Evolutionary conservation across 2,329 filamentous ascomycete genomes (phyloP).

Genomic region (Meredithiella fracta): DNA sequence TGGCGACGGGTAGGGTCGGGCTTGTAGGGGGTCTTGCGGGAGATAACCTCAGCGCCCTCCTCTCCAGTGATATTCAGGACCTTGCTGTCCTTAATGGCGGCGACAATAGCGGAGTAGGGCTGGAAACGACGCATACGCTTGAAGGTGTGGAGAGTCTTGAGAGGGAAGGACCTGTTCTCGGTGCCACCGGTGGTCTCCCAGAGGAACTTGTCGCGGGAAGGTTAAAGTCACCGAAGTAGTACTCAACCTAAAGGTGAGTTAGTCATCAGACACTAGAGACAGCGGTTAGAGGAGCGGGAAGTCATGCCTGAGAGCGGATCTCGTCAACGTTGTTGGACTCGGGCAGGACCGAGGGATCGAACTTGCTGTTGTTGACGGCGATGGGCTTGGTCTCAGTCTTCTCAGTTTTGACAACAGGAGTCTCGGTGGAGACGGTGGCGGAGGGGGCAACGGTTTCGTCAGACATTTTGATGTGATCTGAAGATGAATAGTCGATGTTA

Average conservation of each 20-base stretch:
- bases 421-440: slow-evolving; percentile 15
- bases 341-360: slow-evolving; percentile 48
- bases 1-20: slow-evolving; percentile 38
- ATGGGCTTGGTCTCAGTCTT: slow-evolving; percentile 27
- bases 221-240: slow-evolving; percentile 90
- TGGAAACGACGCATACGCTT: slow-evolving; percentile 94
- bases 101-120: slow-evolving; percentile 67
- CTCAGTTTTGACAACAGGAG: slow-evolving; percentile 13
- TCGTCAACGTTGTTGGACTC: slow-evolving; percentile 61
- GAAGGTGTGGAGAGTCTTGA: slow-evolving; percentile 69
- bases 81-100: slow-evolving; percentile 63
- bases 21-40: slow-evolving; percentile 58
- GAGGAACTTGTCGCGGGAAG: slow-evolving; percentile 75
- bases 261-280: background rate
- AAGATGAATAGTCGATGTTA: background rate
- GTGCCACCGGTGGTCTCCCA: slow-evolving; percentile 61
- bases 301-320: slow-evolving; percentile 62
- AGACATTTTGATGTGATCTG: slow-evolving; percentile 2
- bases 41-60: slow-evolving; percentile 53
- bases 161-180: slow-evolving; percentile 63
- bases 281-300: background rate
- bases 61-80: slow-evolving; percentile 58
- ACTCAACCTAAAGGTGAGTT: slow-evolving; percentile 52
- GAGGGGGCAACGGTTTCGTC: slow-evolving; percentile 12
- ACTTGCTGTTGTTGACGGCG: slow-evolving; percentile 43